These are phyloP conservation scores for Apiotrichum akiyoshidainum DNA, from an alignment of 1,284 basidiomycete species.

Conservation along the genomic window DNA sequence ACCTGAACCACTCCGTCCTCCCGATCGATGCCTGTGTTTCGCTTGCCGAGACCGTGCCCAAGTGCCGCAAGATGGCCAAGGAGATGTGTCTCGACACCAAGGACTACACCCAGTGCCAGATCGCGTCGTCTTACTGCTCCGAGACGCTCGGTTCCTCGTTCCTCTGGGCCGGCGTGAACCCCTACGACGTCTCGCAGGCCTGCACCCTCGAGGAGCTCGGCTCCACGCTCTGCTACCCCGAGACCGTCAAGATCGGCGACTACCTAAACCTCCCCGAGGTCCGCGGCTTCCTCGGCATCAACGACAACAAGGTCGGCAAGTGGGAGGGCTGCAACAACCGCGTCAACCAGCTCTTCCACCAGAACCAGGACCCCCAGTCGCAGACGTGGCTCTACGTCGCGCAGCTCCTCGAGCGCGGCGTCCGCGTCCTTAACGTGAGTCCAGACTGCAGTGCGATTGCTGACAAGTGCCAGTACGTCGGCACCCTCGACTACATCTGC, in stretches of 20 bases:
- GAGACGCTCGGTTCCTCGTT: conserved; percentile 46
- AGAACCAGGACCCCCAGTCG: conserved; percentile 37
- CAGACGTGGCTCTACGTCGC: conserved; percentile 59
- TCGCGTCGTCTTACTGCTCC: conserved; percentile 61
- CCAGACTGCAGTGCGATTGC: not conserved
- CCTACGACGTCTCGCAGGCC: conserved; percentile 63
- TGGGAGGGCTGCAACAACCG: conserved; percentile 56
- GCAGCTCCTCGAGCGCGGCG: conserved; percentile 68
- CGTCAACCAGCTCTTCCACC: conserved; percentile 48
- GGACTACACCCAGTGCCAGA: conserved; percentile 61
- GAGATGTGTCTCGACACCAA: conserved; percentile 37
- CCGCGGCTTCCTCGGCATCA: conserved; percentile 60
- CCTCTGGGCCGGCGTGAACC: conserved; percentile 44
- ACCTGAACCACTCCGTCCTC: conserved; percentile 36
- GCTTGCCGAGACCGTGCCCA: conserved; percentile 43
- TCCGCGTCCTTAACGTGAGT: conserved; percentile 61
- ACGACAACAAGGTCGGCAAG: conserved; percentile 49
- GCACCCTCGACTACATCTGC: conserved; percentile 70
- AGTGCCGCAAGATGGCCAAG: conserved; percentile 36
- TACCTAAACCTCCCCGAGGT: conserved; percentile 61
- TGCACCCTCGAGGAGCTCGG: conserved; percentile 55
- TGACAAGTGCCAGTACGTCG: conserved; percentile 27
- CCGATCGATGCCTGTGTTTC: conserved; percentile 37
- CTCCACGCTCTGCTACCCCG: conserved; percentile 51
- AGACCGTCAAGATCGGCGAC: conserved; percentile 43